A percentile compares a stretch with the other conserved stretches of the same genome.
Conservation (phyloP, 176 grass and related monocot genomes). For the Phoenix roebelenii region DNA sequence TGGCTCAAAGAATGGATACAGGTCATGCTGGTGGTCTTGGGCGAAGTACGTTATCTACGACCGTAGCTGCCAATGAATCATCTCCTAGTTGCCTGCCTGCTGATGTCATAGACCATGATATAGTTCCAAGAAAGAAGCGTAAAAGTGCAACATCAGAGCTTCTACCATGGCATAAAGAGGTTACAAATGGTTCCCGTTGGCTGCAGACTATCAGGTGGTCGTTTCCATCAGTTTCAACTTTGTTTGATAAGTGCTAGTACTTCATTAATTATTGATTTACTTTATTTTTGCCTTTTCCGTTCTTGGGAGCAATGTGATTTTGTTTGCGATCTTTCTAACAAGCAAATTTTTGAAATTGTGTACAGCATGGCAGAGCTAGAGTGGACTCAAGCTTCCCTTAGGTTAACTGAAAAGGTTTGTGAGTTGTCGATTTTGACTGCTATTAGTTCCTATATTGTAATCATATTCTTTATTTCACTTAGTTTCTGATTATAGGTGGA, state of each 20-base stretch:
- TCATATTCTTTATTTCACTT: background rate
- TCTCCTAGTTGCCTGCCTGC: slow-evolving; percentile 16
- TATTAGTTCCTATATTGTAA: background rate
- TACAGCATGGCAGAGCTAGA: slow-evolving; percentile 21
- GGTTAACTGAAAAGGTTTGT: slow-evolving; percentile 33
- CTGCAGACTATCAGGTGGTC: slow-evolving; percentile 19
- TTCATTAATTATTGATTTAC: too few relatives aligned
- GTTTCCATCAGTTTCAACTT: too few relatives aligned
- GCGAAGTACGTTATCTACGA: slow-evolving; percentile 19
- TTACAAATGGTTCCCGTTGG: slow-evolving; percentile 12
- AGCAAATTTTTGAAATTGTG: slow-evolving; percentile 1
- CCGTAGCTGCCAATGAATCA: slow-evolving; percentile 10
- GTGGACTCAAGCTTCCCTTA: slow-evolving; percentile 18
- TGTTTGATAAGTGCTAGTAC: too few relatives aligned
- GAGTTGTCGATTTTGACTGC: background rate
- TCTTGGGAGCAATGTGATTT: background rate
- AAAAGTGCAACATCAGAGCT: slow-evolving; percentile 10
- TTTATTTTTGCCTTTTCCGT: background rate
- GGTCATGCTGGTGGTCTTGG: slow-evolving; percentile 35
- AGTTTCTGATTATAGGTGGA: slow-evolving; percentile 35
- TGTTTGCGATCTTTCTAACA: background rate
- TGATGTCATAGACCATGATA: slow-evolving; percentile 12
- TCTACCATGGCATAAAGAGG: slow-evolving; percentile 24
- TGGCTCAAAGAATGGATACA: slow-evolving; percentile 48
- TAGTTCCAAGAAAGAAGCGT: slow-evolving; percentile 18